phyloP scores from a whole-genome alignment of 768 basidiomycete species.

The Podaxis sp. region DNA sequence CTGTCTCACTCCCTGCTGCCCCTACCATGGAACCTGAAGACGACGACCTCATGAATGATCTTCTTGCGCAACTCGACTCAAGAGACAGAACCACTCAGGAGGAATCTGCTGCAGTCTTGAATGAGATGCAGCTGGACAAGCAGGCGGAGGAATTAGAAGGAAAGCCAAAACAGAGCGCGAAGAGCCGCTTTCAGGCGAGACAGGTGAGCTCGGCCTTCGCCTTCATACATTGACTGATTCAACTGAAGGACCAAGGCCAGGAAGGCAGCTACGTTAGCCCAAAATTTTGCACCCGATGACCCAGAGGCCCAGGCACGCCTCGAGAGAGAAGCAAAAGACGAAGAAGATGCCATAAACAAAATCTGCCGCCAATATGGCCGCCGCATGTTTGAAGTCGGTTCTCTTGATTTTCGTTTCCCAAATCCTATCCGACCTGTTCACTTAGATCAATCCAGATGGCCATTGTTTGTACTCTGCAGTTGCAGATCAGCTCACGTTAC shows the following conservation, averaged over 20 bases:
- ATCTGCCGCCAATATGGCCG: conserved; percentile 67
- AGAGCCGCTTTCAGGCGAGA: conserved; percentile 65
- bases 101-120: conserved; percentile 47
- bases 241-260: conserved; percentile 48
- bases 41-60: conserved; percentile 68
- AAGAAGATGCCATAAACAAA: conserved; percentile 60
- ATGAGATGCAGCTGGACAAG: conserved; percentile 42
- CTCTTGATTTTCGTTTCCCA: background rate
- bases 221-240: background rate
- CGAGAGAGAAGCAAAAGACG: conserved; percentile 63
- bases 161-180: conserved; percentile 52
- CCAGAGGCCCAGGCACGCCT: conserved; percentile 57
- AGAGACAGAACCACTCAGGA: conserved; percentile 47
- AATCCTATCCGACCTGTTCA: background rate
- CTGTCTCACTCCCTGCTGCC: conserved; percentile 26
- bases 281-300: conserved; percentile 50
- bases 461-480: conserved; percentile 95
- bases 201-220: conserved; percentile 45
- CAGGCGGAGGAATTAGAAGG: conserved; percentile 28
- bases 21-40: conserved; percentile 37
- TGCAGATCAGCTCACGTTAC: conserved; percentile 84
- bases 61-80: conserved; percentile 74
- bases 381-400: conserved; percentile 60
- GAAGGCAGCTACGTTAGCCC: conserved; percentile 64
- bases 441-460: conserved; percentile 91